These are phyloP conservation scores for Epichloe gansuensis DNA, from an alignment of 2,329 filamentous ascomycete genomes.

Conservation along the genomic window DNA sequence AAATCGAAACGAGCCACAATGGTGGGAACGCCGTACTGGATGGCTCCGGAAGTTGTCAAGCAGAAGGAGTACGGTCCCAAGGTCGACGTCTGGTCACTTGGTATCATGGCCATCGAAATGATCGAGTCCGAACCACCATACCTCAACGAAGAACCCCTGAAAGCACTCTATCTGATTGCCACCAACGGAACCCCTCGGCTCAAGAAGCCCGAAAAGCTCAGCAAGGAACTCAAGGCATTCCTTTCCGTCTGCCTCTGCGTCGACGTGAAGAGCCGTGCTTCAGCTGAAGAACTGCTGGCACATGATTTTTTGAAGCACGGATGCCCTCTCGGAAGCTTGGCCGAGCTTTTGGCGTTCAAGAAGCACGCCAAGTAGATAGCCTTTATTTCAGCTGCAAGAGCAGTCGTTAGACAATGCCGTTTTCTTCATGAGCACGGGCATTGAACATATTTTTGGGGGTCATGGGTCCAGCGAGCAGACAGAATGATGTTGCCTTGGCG, in stretches of 20 bases:
- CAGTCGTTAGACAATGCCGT: background rate
- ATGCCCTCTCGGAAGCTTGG: constrained; percentile 68
- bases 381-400: background rate
- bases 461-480: constrained; percentile 5
- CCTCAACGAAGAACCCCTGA: constrained; percentile 92
- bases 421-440: constrained; percentile 1
- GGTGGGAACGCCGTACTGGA: constrained; percentile 99
- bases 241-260: constrained; percentile 92
- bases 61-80: constrained; percentile 98
- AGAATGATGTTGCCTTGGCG: constrained; percentile 6
- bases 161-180: constrained; percentile 92
- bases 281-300: constrained; percentile 73
- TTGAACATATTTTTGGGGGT: background rate
- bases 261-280: constrained; percentile 87
- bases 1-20: constrained; percentile 97
- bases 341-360: constrained; percentile 81
- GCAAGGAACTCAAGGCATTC: constrained; percentile 96
- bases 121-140: constrained; percentile 98
- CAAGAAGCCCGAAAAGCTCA: constrained; percentile 97
- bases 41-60: constrained; percentile 98
- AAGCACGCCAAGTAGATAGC: constrained; percentile 49
- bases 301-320: constrained; percentile 94
- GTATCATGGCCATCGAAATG: constrained; percentile 99
- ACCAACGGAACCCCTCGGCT: constrained; percentile 93
- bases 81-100: constrained; percentile 97